phyloP scores from a whole-genome alignment of 768 basidiomycete genomes.

The Boletus bicolor region DNA sequence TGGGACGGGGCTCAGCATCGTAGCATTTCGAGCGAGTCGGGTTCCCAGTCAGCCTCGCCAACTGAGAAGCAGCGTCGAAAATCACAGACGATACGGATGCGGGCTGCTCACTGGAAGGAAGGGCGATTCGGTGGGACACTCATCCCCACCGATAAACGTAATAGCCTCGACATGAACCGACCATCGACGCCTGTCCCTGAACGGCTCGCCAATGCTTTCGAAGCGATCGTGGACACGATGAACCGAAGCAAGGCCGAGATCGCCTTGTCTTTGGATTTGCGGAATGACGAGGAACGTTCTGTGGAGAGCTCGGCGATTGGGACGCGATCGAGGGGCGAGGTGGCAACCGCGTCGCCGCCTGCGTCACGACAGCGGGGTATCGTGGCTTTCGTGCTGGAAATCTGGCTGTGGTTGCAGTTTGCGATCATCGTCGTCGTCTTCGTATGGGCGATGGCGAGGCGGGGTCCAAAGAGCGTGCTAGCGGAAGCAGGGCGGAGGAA shows the following conservation, averaged over 20 bases:
- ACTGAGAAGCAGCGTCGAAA: constrained; percentile 34
- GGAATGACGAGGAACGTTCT: constrained; percentile 6
- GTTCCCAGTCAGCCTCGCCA: constrained; percentile 13
- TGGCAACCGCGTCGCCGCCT: constrained; percentile 11
- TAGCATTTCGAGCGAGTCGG: constrained; percentile 27
- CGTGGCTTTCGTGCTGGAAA: constrained; percentile 55
- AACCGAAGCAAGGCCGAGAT: constrained; percentile 19
- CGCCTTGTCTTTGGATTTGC: constrained; percentile 7
- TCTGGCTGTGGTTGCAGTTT: constrained; percentile 88
- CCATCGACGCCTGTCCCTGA: constrained; percentile 37
- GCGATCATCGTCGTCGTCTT: constrained; percentile 70
- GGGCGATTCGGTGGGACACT: constrained; percentile 46
- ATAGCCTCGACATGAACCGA: constrained; percentile 17
- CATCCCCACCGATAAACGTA: constrained; percentile 16
- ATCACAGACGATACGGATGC: constrained; percentile 51
- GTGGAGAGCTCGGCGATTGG: not conserved
- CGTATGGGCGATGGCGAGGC: constrained; percentile 75
- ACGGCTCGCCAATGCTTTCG: constrained; percentile 43
- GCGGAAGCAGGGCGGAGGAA: constrained; percentile 40
- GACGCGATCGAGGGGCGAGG: constrained; percentile 2
- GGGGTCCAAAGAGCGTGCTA: constrained; percentile 70
- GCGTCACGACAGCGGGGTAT: constrained; percentile 32
- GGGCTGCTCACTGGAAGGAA: constrained; percentile 59
- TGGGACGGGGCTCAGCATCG: constrained; percentile 11
- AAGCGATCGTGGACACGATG: constrained; percentile 44